Conservation (phyloP, 768 basidiomycete species). For the Lactarius pseudohatsudake region DNA sequence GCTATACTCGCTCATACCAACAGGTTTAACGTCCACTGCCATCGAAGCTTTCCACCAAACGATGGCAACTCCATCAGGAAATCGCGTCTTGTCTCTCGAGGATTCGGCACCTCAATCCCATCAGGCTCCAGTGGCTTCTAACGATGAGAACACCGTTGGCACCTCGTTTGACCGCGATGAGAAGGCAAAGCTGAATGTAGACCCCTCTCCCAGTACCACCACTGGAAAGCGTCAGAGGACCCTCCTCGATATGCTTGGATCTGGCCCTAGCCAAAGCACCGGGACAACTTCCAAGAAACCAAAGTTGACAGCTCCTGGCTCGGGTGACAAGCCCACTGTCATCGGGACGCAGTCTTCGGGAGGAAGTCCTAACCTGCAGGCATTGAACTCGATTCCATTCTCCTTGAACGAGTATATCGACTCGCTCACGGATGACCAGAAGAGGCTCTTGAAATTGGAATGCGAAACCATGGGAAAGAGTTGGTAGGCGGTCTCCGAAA, state of each 20-base stretch:
- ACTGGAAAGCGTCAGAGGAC: constrained; percentile 58
- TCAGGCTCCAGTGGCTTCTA: constrained; percentile 12
- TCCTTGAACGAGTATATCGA: constrained; percentile 53
- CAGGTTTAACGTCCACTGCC: constrained; percentile 3
- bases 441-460: constrained; percentile 60
- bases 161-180: constrained; percentile 2
- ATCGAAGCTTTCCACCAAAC: constrained; percentile 1
- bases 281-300: constrained; percentile 48
- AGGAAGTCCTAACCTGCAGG: constrained; percentile 29
- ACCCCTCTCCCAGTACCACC: constrained; percentile 4
- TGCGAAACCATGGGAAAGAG: constrained; percentile 71
- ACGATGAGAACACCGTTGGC: constrained; percentile 6
- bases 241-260: constrained; percentile 60
- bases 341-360: background rate
- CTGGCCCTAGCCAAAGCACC: constrained; percentile 33
- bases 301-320: constrained; percentile 36
- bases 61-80: constrained; percentile 11
- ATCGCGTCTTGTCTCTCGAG: constrained; percentile 37
- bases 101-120: constrained; percentile 33
- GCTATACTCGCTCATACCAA: constrained; percentile 1
- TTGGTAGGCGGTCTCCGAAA: constrained; percentile 46
- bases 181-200: constrained; percentile 12
- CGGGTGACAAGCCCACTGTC: constrained; percentile 11
- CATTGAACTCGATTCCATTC: constrained; percentile 69
- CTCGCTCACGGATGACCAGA: constrained; percentile 58